A percentile compares a stretch with the other conserved stretches of the same genome.
Evolutionary conservation across 2,329 filamentous ascomycete genomes (phyloP).

Genomic region (Pseudonectria buxi): DNA sequence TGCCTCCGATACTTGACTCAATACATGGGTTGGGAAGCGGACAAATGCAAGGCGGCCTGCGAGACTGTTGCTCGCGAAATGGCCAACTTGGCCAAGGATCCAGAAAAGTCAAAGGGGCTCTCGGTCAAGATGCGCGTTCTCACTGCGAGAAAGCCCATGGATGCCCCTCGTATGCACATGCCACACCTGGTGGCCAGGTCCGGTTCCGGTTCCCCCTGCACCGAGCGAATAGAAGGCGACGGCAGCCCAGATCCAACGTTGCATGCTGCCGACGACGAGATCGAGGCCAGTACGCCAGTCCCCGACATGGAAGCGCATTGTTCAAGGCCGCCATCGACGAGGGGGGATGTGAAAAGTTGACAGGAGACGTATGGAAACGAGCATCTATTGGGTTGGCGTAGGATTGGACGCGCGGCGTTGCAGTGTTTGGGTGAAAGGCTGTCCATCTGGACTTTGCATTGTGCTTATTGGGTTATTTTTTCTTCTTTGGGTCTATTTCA

Average conservation of each 20-base stretch:
- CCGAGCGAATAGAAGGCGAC: conserved; percentile 11
- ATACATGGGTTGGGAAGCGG: conserved; percentile 45
- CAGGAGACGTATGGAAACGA: no score
- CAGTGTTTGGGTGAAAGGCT: no score
- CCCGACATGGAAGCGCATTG: not conserved
- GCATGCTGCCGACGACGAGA: conserved; percentile 12
- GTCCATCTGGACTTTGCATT: no score
- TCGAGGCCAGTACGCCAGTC: conserved; percentile 2
- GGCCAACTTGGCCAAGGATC: conserved; percentile 41
- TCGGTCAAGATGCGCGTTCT: conserved; percentile 42
- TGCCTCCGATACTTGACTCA: conserved; percentile 45
- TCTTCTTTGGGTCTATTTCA: no score
- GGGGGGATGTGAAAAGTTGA: no score
- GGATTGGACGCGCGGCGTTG: no score
- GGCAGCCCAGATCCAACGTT: conserved; percentile 19
- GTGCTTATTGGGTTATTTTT: no score
- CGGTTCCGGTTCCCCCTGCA: conserved; percentile 12
- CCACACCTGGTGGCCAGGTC: conserved; percentile 10
- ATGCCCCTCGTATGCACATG: conserved; percentile 17
- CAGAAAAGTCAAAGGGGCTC: conserved; percentile 35
- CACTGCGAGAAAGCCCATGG: conserved; percentile 42
- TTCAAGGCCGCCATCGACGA: no score
- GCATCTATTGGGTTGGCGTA: no score
- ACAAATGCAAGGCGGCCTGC: conserved; percentile 41
- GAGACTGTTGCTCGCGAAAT: conserved; percentile 42